Conservation (phyloP, 2,329 filamentous ascomycete species). For the Clonostachys rosea region DNA sequence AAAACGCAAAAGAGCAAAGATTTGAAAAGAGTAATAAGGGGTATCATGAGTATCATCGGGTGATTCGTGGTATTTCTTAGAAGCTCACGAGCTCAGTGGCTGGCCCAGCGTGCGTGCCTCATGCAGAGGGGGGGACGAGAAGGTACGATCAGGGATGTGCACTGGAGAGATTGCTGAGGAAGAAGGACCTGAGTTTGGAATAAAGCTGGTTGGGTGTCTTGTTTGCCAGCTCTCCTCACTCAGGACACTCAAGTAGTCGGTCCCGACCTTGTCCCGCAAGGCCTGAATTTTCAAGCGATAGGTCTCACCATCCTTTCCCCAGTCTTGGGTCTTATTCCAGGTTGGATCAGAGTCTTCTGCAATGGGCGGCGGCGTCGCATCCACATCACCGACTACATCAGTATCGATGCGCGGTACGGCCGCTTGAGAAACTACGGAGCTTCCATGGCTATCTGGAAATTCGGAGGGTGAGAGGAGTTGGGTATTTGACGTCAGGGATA, state of each 20-base stretch:
- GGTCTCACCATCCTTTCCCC: slow-evolving; percentile 67
- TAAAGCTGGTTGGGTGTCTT: slow-evolving; percentile 11
- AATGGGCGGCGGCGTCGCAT: neutral
- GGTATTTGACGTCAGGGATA: slow-evolving; percentile 34
- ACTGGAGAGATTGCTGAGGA: slow-evolving; percentile 14
- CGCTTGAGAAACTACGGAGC: neutral
- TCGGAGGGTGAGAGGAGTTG: slow-evolving; percentile 17
- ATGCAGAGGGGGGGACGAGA: slow-evolving; percentile 41
- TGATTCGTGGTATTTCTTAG: neutral
- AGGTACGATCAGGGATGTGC: slow-evolving; percentile 20
- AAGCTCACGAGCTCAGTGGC: slow-evolving; percentile 1
- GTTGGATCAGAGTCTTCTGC: slow-evolving; percentile 7
- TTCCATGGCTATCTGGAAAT: neutral
- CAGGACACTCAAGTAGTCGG: slow-evolving; percentile 80
- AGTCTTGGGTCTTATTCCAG: slow-evolving; percentile 47
- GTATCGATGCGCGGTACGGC: slow-evolving; percentile 1
- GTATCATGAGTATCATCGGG: slow-evolving; percentile 14
- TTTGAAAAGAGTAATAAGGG: slow-evolving; percentile 1
- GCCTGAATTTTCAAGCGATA: slow-evolving; percentile 88
- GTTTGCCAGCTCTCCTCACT: slow-evolving; percentile 69
- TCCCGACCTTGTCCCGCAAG: slow-evolving; percentile 78
- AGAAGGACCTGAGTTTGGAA: slow-evolving; percentile 11
- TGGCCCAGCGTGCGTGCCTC: slow-evolving; percentile 47
- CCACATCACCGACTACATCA: slow-evolving; percentile 4
- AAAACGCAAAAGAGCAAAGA: slow-evolving; percentile 1